These are phyloP conservation scores for Coccinonectria pachysandricola DNA, from an alignment of 2,329 filamentous ascomycete genomes.

Conservation along the genomic window DNA sequence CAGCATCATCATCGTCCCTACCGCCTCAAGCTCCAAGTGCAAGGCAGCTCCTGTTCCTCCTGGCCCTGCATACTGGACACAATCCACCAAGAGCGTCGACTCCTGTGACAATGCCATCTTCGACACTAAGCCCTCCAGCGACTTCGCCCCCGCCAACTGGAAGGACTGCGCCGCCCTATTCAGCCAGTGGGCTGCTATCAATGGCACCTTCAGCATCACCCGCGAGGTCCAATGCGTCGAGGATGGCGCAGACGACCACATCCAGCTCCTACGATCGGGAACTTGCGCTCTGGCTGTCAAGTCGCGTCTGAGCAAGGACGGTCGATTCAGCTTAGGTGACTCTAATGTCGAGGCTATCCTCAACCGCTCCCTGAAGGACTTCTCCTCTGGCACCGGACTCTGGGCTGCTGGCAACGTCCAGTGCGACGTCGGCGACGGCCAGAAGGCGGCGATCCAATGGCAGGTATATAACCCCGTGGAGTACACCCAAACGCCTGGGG, in stretches of 20 bases:
- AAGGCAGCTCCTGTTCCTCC: too few species aligned
- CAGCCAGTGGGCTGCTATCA: slow-evolving; percentile 18
- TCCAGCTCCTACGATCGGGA: slow-evolving; percentile 16
- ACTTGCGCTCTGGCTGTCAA: slow-evolving; percentile 19
- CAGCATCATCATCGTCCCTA: slow-evolving; percentile 11
- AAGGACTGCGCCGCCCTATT: slow-evolving; percentile 21
- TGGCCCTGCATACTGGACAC: too few species aligned
- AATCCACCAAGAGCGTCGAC: slow-evolving; percentile 11
- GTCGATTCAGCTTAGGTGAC: slow-evolving; percentile 5
- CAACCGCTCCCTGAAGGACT: slow-evolving; percentile 8
- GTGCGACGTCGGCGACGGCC: slow-evolving; percentile 5
- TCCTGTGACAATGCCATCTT: slow-evolving; percentile 20
- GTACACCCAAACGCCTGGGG: too few species aligned
- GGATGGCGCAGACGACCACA: slow-evolving; percentile 7
- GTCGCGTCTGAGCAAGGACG: slow-evolving; percentile 6
- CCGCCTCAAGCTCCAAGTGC: slow-evolving; percentile 4
- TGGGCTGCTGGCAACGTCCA: slow-evolving; percentile 9
- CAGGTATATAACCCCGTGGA: slow-evolving; percentile 10
- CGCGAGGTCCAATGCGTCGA: slow-evolving; percentile 4
- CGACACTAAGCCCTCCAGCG: slow-evolving; percentile 6
- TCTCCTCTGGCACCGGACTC: slow-evolving; percentile 8
- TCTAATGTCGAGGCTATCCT: slow-evolving; percentile 10
- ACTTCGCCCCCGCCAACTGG: slow-evolving; percentile 19
- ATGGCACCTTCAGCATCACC: slow-evolving; percentile 21
- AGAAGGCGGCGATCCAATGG: slow-evolving; percentile 10